phyloP scores from a whole-genome alignment of 169 alveolate species.

The Ophryocystis elektroscirrha region DNA sequence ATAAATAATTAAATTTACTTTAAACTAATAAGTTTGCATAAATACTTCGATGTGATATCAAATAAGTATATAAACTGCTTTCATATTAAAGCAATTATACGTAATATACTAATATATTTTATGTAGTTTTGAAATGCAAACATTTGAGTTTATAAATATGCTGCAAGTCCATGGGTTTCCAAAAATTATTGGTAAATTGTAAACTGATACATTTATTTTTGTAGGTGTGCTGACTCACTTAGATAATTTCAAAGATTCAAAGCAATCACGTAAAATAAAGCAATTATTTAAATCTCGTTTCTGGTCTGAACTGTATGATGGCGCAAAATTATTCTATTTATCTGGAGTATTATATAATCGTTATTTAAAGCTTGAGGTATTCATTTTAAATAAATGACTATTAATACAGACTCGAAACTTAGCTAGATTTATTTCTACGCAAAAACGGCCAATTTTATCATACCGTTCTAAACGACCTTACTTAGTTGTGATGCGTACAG shows the following conservation, averaged over 20 bases:
- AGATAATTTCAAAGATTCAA: slow-evolving; percentile 71
- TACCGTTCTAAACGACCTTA: slow-evolving; percentile 92
- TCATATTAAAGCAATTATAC: too few relatives aligned
- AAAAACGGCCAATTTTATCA: slow-evolving; percentile 55
- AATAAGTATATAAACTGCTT: too few relatives aligned
- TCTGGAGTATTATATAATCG: slow-evolving; percentile 67
- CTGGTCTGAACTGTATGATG: slow-evolving; percentile 89
- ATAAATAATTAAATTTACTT: too few relatives aligned
- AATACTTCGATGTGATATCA: too few relatives aligned
- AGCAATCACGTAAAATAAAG: slow-evolving; percentile 68
- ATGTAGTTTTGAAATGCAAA: slow-evolving; percentile 84
- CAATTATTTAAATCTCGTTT: slow-evolving; percentile 67
- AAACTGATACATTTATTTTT: neutral
- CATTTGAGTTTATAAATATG: slow-evolving; percentile 88
- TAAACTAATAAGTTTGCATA: too few relatives aligned
- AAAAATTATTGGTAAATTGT: slow-evolving; percentile 21
- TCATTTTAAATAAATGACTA: slow-evolving; percentile 3
- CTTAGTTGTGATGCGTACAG: slow-evolving; percentile 72
- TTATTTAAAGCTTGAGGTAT: slow-evolving; percentile 70
- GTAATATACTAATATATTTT: too few relatives aligned
- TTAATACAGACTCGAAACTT: slow-evolving; percentile 31
- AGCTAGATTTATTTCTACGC: slow-evolving; percentile 75
- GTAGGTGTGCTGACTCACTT: slow-evolving; percentile 87
- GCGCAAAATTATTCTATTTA: slow-evolving; percentile 84
- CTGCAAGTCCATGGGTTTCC: slow-evolving; percentile 56